Percentiles rank a stretch among this genome's conserved stretches.
Evolutionary conservation across 2,329 filamentous ascomycete genomes (phyloP).

Genomic region (Aspergillus sergii): DNA sequence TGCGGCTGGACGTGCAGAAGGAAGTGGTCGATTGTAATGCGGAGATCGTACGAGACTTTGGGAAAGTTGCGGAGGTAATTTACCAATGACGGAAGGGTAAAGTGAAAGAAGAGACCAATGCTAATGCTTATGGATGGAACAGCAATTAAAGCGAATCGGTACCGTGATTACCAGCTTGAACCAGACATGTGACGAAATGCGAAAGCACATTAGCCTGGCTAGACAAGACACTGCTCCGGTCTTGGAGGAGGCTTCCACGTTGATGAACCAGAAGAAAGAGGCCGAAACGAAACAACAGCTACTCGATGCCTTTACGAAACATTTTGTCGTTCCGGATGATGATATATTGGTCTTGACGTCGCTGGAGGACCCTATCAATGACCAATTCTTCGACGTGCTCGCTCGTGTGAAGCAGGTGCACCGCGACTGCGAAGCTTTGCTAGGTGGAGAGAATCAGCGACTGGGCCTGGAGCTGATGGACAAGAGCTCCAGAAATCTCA

Average conservation of each 20-base stretch:
- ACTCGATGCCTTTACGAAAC: conserved; percentile 73
- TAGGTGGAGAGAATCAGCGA: conserved; percentile 87
- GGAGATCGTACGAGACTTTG: conserved; percentile 84
- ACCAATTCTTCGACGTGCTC: conserved; percentile 78
- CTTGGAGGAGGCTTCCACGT: conserved; percentile 72
- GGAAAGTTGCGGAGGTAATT: conserved; percentile 79
- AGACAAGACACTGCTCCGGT: conserved; percentile 73
- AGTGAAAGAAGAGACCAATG: conserved; percentile 4
- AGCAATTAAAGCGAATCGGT: conserved; percentile 88
- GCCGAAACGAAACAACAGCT: conserved; percentile 80
- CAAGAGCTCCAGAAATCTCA: conserved; percentile 81
- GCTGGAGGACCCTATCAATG: conserved; percentile 78
- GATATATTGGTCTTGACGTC: conserved; percentile 76
- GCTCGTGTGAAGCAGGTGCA: conserved; percentile 82
- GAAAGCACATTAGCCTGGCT: conserved; percentile 72
- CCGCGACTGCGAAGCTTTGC: conserved; percentile 82
- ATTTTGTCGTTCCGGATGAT: conserved; percentile 83
- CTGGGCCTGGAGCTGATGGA: conserved; percentile 91
- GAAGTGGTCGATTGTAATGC: conserved; percentile 94
- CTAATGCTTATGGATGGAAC: conserved; percentile 21
- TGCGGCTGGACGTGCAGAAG: conserved; percentile 82
- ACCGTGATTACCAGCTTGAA: conserved; percentile 77
- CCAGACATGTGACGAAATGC: conserved; percentile 77
- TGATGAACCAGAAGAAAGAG: conserved; percentile 72
- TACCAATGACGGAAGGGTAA: not conserved